Conservation (phyloP, 2,329 filamentous ascomycete species). For the Eutypella sp. region DNA sequence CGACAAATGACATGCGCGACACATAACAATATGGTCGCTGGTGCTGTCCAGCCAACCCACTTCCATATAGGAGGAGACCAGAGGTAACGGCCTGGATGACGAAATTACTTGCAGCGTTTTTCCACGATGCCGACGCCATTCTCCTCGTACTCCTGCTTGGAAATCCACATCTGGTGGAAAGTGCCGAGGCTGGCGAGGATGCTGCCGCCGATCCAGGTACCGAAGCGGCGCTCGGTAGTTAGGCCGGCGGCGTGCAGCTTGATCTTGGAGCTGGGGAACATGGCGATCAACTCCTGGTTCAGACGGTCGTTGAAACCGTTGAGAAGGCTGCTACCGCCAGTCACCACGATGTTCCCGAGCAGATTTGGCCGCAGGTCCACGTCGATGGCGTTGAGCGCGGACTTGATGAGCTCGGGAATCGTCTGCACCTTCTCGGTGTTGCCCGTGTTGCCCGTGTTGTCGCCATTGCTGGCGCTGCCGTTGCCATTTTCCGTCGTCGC, state of each 20-base stretch:
- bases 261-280: slow-evolving; percentile 82
- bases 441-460: slow-evolving; percentile 44
- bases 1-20: background rate
- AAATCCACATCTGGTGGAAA: slow-evolving; percentile 99
- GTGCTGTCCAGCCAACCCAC: too few species aligned
- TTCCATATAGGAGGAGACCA: too few species aligned
- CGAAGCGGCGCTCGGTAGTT: slow-evolving; percentile 84
- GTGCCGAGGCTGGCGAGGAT: slow-evolving; percentile 93
- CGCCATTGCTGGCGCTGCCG: background rate
- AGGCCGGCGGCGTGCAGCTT: slow-evolving; percentile 84
- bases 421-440: slow-evolving; percentile 59
- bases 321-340: slow-evolving; percentile 79
- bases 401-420: slow-evolving; percentile 75
- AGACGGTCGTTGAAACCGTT: slow-evolving; percentile 90
- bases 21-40: too few species aligned
- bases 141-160: slow-evolving; percentile 95
- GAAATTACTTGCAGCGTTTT: slow-evolving; percentile 80
- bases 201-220: slow-evolving; percentile 93
- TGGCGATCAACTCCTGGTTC: slow-evolving; percentile 72
- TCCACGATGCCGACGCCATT: slow-evolving; percentile 87
- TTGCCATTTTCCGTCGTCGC: slow-evolving; percentile 26
- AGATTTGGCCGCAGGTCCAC: slow-evolving; percentile 81
- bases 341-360: slow-evolving; percentile 86
- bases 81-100: background rate
- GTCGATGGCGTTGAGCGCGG: slow-evolving; percentile 74